Conservation (phyloP, 257 asterid species). For the Misopates orontium region DNA sequence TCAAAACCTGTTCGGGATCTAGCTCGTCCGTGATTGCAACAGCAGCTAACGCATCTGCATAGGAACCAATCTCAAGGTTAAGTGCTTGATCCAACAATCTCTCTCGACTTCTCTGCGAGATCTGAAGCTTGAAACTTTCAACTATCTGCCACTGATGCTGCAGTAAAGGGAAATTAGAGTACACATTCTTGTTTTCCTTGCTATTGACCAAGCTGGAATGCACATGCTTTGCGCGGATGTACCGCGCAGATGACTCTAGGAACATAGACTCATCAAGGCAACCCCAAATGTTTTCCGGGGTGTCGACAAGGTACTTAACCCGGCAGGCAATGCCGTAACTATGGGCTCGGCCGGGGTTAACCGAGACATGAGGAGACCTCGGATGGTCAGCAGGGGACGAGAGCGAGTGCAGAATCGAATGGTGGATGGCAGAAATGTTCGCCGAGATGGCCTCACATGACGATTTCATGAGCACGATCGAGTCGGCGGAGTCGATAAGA, state of each 20-base stretch:
- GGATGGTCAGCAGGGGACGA: constrained; percentile 62
- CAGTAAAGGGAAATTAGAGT: constrained; percentile 81
- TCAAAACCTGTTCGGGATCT: constrained; percentile 74
- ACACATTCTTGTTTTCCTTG: constrained; percentile 52
- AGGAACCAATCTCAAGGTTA: constrained; percentile 67
- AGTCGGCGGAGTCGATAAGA: constrained; percentile 96
- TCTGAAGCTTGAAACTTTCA: constrained; percentile 92
- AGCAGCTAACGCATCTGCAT: constrained; percentile 94
- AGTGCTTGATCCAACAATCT: constrained; percentile 72
- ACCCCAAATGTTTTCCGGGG: constrained; percentile 99
- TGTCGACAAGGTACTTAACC: constrained; percentile 97
- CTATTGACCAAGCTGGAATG: constrained; percentile 56
- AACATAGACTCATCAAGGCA: constrained; percentile 96
- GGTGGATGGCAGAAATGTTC: constrained; percentile 68
- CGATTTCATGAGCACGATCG: constrained; percentile 88
- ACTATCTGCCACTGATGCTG: constrained; percentile 99
- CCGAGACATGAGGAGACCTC: constrained; percentile 47
- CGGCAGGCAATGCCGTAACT: constrained; percentile 89
- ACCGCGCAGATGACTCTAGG: constrained; percentile 84
- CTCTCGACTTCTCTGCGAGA: constrained; percentile 87
- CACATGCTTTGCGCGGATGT: constrained; percentile 86
- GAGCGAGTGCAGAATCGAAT: constrained; percentile 60
- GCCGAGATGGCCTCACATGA: constrained; percentile 78
- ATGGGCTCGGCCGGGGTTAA: constrained; percentile 54
- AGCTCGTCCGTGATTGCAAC: constrained; percentile 84